Base-by-base conservation (phyloP, 2,329 filamentous ascomycete species). In the Xylaria sp. region DNA sequence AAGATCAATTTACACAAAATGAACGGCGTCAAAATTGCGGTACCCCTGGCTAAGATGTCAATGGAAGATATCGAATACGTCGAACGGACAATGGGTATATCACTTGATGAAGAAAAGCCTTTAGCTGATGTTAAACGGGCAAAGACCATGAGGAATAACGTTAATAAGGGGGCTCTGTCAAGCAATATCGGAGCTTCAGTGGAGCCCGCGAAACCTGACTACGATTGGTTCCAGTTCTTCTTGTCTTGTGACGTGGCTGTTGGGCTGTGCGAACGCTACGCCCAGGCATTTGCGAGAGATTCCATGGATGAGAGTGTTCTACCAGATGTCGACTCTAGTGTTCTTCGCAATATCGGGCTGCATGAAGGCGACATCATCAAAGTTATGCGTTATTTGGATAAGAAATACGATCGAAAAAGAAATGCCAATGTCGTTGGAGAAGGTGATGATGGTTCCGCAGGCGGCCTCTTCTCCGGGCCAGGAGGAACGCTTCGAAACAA, bases 211-310 rank as follows among this genome's bases (percentile, higher is more conserved):
- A 91, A 90, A 80, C 86, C 92, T 0, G 91, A 96, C 57, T 97
- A 98, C 79, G 96, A 99, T 79, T 99, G 96, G 96, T 99, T 99
- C 77, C 94, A 98, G 78, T 98, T 99, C 83, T 99, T 99, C 85
- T 84, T 99, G 49, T 90, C 91, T 71, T 97, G 94, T 79, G 95
- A 97, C 56, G 94, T 98, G 75, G 92, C 94, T 54, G 93, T 95
- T 58, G 93, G 97, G 67, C 90, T 97, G 55, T 99, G 96, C 80
- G 95, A 98, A 81, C 89, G 96, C 64, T 99, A 99, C 78, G 91
- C 94, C 1, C 92, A 94, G 77, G 93, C 94, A 1, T 99, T 99
- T 78, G 81, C 89, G 57, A 91, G 91, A 77, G 96, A 99, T 78
- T 96, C 94, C 28, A 98, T 99, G 94, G 94, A 97, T 73, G 94